Base-by-base conservation (phyloP, 306 rosid genomes). In the Cyclanthera cordifolia region DNA sequence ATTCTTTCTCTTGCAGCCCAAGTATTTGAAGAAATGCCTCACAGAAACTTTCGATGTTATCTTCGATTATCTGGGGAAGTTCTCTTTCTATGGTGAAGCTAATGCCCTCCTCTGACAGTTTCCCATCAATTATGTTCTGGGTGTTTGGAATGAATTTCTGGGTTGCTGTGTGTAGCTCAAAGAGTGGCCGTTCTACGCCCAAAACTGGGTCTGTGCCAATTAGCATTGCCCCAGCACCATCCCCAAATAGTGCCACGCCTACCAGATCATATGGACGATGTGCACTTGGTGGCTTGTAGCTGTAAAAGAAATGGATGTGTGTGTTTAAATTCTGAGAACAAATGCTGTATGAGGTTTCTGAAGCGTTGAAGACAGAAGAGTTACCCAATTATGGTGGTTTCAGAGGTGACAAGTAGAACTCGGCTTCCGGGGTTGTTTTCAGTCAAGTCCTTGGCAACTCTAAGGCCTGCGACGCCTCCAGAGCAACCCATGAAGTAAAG, bases 341-440 rank as follows among this genome's bases (percentile, higher is more conserved):
- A 8, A 37, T 27, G 34, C 4, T 9, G 0, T 60, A 34, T 60
- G 47, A 65, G 70, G 19, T 23, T 43, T 21, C 6, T 37, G 8
- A 4, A 8, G 50, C 1, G 53, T 6, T 45, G 25, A 20, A 45
- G 53, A 13, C 6, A 21, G 46, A 19, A 43, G 20, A 6, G 52
- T 24, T 79, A 93, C 52, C 96, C 95, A 53, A 93, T 93, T 13
- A 89, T 84, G 27, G 96, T 93, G 25, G 96, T 89, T 76, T 93
- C 95, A 13, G 99, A 83, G 60, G 99, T 87, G 19, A 90, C 83
- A 46, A 93, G 90, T 12, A 90, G 67, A 21, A 90, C 90, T 17
- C 96, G 47, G 37, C 96, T 89, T 3, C 95, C 90, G 0, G 95
- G 99, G 71, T 93, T 93, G 83, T 93, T 93, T 81, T 93, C 94